Evolutionary conservation across 1,284 basidiomycete genomes (phyloP).

Genomic region (Apiotrichum veenhuisii): DNA sequence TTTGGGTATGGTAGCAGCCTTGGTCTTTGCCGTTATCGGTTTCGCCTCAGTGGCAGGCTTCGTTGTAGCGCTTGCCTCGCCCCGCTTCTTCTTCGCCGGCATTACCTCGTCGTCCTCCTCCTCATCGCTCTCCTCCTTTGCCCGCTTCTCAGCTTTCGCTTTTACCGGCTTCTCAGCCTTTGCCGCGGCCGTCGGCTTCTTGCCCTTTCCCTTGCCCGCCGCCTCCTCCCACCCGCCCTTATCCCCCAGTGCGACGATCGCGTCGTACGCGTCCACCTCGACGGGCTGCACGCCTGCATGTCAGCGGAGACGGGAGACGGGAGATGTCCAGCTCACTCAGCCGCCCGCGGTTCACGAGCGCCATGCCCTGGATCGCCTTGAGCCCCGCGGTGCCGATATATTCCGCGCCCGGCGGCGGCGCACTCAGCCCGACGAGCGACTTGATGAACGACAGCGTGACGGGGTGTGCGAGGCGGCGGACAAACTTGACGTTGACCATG

Average conservation of each 20-base stretch:
- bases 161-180: conserved; percentile 1
- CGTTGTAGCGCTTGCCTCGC: neutral
- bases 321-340: conserved; percentile 60
- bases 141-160: neutral
- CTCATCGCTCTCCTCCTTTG: conserved; percentile 4
- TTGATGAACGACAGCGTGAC: conserved; percentile 75
- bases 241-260: conserved; percentile 63
- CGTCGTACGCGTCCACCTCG: conserved; percentile 63
- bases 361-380: conserved; percentile 62
- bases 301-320: neutral
- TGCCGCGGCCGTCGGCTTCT: neutral
- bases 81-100: neutral
- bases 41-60: neutral
- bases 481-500: conserved; percentile 76
- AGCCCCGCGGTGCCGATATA: conserved; percentile 64
- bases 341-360: conserved; percentile 74
- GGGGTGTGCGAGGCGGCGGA: conserved; percentile 64
- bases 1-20: conserved; percentile 6
- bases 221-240: conserved; percentile 55
- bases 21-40: neutral
- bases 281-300: conserved; percentile 62
- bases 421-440: conserved; percentile 54
- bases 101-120: neutral
- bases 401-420: conserved; percentile 57
- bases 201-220: neutral